phyloP scores from a whole-genome alignment of 148 eudicot genomes.

The Cornus controversa region DNA sequence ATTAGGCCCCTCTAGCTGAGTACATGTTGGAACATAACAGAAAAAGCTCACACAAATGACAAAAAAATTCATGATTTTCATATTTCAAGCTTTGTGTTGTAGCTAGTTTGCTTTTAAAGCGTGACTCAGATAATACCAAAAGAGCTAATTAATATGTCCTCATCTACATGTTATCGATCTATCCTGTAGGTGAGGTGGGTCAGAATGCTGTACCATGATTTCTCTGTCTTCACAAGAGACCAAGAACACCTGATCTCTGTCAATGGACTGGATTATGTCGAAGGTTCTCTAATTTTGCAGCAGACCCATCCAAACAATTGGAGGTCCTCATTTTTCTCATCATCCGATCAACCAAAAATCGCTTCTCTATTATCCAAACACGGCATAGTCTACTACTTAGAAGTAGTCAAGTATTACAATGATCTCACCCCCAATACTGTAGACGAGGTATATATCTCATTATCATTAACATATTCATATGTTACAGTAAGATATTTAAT shows the following conservation, averaged over 20 bases:
- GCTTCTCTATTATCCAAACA: slow-evolving; percentile 35
- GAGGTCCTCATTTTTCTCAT: slow-evolving; percentile 83
- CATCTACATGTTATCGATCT: too few species aligned
- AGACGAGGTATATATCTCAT: slow-evolving; percentile 29
- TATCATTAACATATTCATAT: neutral
- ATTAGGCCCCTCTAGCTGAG: neutral
- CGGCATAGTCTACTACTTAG: slow-evolving; percentile 70
- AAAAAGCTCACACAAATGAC: neutral
- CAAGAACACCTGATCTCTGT: slow-evolving; percentile 76
- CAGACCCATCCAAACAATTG: slow-evolving; percentile 66
- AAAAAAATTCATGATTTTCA: too few species aligned
- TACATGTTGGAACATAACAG: neutral
- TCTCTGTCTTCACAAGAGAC: slow-evolving; percentile 62
- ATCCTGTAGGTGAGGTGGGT: slow-evolving; percentile 78
- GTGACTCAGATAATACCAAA: too few species aligned
- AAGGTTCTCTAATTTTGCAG: slow-evolving; percentile 61
- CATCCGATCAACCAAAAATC: slow-evolving; percentile 43
- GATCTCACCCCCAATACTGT: slow-evolving; percentile 26
- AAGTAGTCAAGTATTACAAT: slow-evolving; percentile 66
- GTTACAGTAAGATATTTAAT: too few species aligned
- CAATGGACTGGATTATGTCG: slow-evolving; percentile 63
- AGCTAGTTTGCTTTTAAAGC: too few species aligned
- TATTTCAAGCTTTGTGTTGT: too few species aligned
- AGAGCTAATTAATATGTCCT: too few species aligned
- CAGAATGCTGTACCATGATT: slow-evolving; percentile 67